Evolutionary conservation across 139 green algal genomes (phyloP), one percentile per base, ranked within the genome.

Genomic region (Ulvella scutata): DNA sequence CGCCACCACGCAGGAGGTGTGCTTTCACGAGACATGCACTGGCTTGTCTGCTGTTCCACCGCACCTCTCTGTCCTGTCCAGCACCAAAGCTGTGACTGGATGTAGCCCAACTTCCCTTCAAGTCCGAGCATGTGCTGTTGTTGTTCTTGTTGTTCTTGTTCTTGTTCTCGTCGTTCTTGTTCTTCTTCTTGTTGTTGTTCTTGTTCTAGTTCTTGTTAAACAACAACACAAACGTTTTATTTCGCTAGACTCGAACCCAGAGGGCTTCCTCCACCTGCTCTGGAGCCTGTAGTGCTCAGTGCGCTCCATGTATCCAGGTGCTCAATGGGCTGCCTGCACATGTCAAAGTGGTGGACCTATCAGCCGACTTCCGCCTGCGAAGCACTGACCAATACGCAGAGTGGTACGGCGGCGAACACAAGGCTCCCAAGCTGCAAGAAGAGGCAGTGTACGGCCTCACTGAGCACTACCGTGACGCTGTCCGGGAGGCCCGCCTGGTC

Each of bases 361-460:
- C 88, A 3, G 94, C 94, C 7, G 94, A 99, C 85, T 99, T 99
- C 86, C 78, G 94, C 3, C 85, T 99, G 37, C 73, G 74, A 39
- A 80, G 97, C 81, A 82, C 91, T 3, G 80, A 85, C 36, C 76
- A 78, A 2, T 99, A 99, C 62, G 90, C 87, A 29, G 84, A 98
- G 82, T 98, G 94, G 94, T 98, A 98, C 74, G 91, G 92, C 29
- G 86, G 85, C 28, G 87, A 90, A 78, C 94, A 98, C 79, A 83
- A 84, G 33, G 94, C 94, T 0, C 79, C 87, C 17, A 90, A 98
- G 59, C 85, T 98, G 76, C 94, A 98, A 83, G 90, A 92, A 77
- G 87, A 96, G 79, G 94, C 93, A 4, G 94, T 97, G 72, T 98
- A 98, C 67, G 94, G 94, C 6, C 82, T 98, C 33, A 98, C 94